Evolutionary conservation across 495 filamentous ascomycete genomes (phyloP).

Genomic region (Hypomontagnella submonticulosa): DNA sequence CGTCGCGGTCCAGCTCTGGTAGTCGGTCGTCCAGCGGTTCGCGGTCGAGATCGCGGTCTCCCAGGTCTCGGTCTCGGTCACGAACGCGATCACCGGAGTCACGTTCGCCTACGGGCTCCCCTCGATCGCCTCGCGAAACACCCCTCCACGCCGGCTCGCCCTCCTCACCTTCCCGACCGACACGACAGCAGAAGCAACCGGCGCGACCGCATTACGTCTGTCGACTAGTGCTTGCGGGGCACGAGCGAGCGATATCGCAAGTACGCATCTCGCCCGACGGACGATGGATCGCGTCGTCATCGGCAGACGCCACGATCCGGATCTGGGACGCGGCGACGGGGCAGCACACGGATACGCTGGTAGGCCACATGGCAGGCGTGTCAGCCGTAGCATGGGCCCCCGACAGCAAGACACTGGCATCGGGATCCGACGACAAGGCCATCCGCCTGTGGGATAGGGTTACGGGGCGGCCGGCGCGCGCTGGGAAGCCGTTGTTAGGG

Average conservation of each 20-base stretch:
- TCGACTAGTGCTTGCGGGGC: constrained; percentile 68
- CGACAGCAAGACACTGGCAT: constrained; percentile 84
- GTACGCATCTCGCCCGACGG: constrained; percentile 93
- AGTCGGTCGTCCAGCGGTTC: constrained; percentile 47
- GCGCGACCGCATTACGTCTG: constrained; percentile 52
- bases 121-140: constrained; percentile 33
- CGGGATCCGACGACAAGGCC: constrained; percentile 94
- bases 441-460: constrained; percentile 91
- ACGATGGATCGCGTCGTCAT: constrained; percentile 86
- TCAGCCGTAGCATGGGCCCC: constrained; percentile 92
- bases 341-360: constrained; percentile 82
- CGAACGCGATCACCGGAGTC: constrained; percentile 32
- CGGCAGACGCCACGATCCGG: constrained; percentile 88
- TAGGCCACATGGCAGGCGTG: constrained; percentile 92
- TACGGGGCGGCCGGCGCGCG: constrained; percentile 73
- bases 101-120: constrained; percentile 41
- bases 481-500: constrained; percentile 71
- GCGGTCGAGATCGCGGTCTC: constrained; percentile 53
- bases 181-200: constrained; percentile 36
- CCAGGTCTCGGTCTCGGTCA: constrained; percentile 31
- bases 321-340: constrained; percentile 88
- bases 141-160: constrained; percentile 16
- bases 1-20: constrained; percentile 55
- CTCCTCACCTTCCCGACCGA: constrained; percentile 15
- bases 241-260: constrained; percentile 80